A percentile compares a stretch with the other conserved stretches of the same genome.
These are phyloP conservation scores for Alternaria sp. DNA, from an alignment of 2,329 filamentous ascomycete species.

Conservation along the genomic window DNA sequence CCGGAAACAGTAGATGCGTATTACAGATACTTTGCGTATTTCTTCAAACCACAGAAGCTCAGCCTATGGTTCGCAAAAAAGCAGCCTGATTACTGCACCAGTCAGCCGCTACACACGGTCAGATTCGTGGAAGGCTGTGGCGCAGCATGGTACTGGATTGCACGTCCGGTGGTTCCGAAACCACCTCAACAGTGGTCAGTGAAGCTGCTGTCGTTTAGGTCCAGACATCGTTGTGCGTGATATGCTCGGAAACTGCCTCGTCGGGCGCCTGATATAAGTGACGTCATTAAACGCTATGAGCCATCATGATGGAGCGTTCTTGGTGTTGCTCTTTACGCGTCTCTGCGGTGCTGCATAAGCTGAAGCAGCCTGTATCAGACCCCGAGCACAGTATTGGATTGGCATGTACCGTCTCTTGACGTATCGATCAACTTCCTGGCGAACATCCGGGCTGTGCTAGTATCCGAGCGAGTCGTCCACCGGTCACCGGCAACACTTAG, in stretches of 20 bases:
- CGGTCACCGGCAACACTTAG: not conserved
- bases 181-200: fast-evolving
- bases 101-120: not conserved
- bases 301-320: no score
- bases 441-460: not conserved
- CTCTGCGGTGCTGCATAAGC: fast-evolving
- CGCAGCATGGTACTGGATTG: not conserved
- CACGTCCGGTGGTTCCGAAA: not conserved
- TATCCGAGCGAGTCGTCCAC: not conserved
- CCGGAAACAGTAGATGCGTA: not conserved
- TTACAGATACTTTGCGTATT: fast-evolving
- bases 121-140: not conserved
- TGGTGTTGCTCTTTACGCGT: not conserved
- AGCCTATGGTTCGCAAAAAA: fast-evolving
- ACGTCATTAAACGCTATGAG: no score
- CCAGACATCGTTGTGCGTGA: not conserved
- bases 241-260: not conserved
- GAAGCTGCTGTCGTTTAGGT: not conserved
- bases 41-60: not conserved
- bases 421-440: not conserved
- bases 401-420: not conserved
- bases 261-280: not conserved
- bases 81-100: not conserved
- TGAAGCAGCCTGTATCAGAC: not conserved
- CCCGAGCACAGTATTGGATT: not conserved